These are phyloP conservation scores for Puccinia hordei DNA, from an alignment of 1,284 basidiomycete genomes.

Conservation along the genomic window DNA sequence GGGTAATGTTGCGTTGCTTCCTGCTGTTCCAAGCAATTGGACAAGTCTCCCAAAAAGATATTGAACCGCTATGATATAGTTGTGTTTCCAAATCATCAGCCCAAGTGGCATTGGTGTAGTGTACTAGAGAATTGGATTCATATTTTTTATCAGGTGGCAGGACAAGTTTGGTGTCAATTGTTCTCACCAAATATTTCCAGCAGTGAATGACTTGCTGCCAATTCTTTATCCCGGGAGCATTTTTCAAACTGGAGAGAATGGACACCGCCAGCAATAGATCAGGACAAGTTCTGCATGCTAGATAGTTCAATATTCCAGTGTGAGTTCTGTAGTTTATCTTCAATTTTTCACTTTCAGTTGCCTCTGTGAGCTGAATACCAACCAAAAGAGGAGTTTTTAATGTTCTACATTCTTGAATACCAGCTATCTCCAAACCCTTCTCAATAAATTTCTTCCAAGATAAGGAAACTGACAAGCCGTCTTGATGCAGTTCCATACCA, in stretches of 20 bases:
- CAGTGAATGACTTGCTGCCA: background rate
- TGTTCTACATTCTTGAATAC: background rate
- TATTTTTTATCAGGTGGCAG: background rate
- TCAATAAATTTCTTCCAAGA: background rate
- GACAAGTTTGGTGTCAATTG: background rate
- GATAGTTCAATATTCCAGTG: conserved; percentile 1
- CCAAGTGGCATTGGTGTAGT: conserved; percentile 8
- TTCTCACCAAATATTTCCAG: background rate
- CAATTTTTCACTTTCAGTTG: background rate
- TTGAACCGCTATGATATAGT: background rate
- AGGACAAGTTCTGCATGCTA: background rate
- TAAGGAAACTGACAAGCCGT: background rate
- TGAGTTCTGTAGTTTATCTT: conserved; percentile 9
- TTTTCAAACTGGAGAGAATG: background rate
- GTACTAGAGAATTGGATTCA: background rate
- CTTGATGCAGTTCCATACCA: background rate
- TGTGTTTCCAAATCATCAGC: background rate
- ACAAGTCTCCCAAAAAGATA: background rate
- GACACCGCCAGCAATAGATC: background rate
- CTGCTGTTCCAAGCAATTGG: conserved; percentile 16
- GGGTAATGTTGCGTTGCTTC: background rate
- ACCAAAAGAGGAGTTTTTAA: background rate
- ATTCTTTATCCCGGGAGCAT: background rate
- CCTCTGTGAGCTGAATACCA: background rate
- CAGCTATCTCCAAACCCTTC: background rate